Evolutionary conservation across 129 eudicot species (phyloP).

Genomic region (Chrysanthemum makinoi): DNA sequence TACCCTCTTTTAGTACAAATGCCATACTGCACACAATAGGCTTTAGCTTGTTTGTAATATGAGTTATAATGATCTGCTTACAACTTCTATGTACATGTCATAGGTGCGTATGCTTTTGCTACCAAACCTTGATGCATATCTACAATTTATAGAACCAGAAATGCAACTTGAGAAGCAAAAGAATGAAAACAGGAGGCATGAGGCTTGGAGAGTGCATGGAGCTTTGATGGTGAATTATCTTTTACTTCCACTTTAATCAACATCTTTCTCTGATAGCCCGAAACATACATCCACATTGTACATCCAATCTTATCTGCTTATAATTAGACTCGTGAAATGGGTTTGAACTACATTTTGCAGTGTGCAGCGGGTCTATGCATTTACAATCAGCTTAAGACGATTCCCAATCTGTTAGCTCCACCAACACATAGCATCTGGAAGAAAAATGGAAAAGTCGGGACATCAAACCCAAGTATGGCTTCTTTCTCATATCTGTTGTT

Average conservation of each 20-base stretch:
- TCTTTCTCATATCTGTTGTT: not conserved
- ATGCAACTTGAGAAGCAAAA: conserved; percentile 84
- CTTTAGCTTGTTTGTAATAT: not conserved
- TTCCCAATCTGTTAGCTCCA: conserved; percentile 54
- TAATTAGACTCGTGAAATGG: not conserved
- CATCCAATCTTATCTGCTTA: no score
- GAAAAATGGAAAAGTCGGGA: conserved; percentile 44
- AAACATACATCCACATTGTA: no score
- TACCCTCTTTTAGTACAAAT: not conserved
- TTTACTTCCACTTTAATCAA: not conserved
- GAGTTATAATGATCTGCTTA: conserved; percentile 11
- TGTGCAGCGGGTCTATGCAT: conserved; percentile 82
- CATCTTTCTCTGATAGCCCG: not conserved
- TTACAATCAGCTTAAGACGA: conserved; percentile 61
- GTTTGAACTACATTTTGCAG: conserved; percentile 35
- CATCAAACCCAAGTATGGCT: conserved; percentile 55
- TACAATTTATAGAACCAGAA: conserved; percentile 80
- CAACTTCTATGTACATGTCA: conserved; percentile 16
- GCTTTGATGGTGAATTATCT: conserved; percentile 66
- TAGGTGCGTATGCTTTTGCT: conserved; percentile 81
- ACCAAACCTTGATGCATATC: conserved; percentile 88
- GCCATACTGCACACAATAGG: not conserved
- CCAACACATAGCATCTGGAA: conserved; percentile 46
- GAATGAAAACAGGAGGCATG: conserved; percentile 77
- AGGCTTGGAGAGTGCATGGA: conserved; percentile 96